These are phyloP conservation scores for Diaporthe sp. DNA, from an alignment of 2,329 filamentous ascomycete species.

Conservation along the genomic window DNA sequence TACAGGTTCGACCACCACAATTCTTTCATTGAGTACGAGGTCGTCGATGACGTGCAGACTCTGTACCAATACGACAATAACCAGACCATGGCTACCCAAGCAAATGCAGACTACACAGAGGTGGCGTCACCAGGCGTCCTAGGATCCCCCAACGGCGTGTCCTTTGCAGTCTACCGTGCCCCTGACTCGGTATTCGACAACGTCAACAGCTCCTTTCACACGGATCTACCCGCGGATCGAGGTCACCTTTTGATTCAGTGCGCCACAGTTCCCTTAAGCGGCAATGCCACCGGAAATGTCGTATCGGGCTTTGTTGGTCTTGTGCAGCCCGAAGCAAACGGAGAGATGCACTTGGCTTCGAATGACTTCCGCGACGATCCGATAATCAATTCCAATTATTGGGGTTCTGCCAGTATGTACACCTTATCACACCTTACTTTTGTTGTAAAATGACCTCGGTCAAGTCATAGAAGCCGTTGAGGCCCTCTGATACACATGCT, in stretches of 20 bases:
- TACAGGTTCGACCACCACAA: background rate
- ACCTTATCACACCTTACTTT: background rate
- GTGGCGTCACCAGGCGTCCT: background rate
- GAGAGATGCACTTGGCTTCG: slow-evolving; percentile 1
- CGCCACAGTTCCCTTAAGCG: background rate
- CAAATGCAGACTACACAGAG: background rate
- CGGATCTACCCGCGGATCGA: background rate
- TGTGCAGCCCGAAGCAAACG: slow-evolving; percentile 1
- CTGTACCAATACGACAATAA: slow-evolving; percentile 13
- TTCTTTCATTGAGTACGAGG: slow-evolving; percentile 3
- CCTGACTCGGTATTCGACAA: slow-evolving; percentile 6
- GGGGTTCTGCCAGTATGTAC: background rate
- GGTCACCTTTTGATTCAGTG: background rate
- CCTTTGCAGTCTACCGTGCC: background rate
- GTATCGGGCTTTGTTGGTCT: background rate
- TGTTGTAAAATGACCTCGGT: background rate
- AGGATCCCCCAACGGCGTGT: background rate
- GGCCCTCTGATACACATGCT: background rate
- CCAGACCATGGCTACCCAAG: background rate
- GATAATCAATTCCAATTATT: slow-evolving; percentile 3
- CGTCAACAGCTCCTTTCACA: background rate
- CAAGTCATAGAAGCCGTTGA: background rate
- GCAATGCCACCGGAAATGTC: background rate
- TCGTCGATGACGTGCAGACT: background rate
- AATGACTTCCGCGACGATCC: slow-evolving; percentile 15